These are phyloP conservation scores for Phoma herbarum DNA, from an alignment of 2,329 filamentous ascomycete species.

Conservation along the genomic window DNA sequence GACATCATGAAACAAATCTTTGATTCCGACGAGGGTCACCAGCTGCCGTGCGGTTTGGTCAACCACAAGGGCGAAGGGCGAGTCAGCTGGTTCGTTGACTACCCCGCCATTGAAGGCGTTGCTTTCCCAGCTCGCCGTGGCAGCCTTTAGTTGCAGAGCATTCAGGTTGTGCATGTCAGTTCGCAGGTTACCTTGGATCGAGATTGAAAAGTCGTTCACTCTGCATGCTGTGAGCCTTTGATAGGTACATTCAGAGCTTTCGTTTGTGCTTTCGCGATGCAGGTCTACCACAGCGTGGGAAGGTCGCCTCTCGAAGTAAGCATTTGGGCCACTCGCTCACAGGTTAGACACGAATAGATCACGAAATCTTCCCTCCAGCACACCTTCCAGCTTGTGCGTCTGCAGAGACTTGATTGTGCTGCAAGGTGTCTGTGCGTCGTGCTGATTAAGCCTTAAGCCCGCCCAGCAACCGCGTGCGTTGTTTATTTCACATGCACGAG, in stretches of 20 bases:
- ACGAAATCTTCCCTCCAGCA: conserved; percentile 21
- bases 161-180: neutral
- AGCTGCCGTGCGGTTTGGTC: conserved; percentile 85
- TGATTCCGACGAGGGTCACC: conserved; percentile 74
- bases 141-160: conserved; percentile 57
- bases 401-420: neutral
- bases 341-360: conserved; percentile 35
- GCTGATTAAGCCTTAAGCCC: conserved; percentile 8
- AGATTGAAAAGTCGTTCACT: conserved; percentile 18
- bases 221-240: conserved; percentile 18
- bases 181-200: conserved; percentile 7
- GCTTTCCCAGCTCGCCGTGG: conserved; percentile 76
- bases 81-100: conserved; percentile 95
- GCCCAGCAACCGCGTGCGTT: conserved; percentile 10
- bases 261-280: conserved; percentile 40
- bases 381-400: neutral
- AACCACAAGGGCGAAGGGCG: conserved; percentile 85
- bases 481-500: conserved; percentile 14
- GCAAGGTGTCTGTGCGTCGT: conserved; percentile 1
- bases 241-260: conserved; percentile 20
- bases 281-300: conserved; percentile 31
- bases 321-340: conserved; percentile 33
- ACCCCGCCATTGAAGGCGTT: conserved; percentile 84
- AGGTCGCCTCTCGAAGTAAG: conserved; percentile 33
- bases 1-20: conserved; percentile 93